These are phyloP conservation scores for Chlamydomonas applanata DNA, from an alignment of 139 green algal genomes.

Conservation along the genomic window DNA sequence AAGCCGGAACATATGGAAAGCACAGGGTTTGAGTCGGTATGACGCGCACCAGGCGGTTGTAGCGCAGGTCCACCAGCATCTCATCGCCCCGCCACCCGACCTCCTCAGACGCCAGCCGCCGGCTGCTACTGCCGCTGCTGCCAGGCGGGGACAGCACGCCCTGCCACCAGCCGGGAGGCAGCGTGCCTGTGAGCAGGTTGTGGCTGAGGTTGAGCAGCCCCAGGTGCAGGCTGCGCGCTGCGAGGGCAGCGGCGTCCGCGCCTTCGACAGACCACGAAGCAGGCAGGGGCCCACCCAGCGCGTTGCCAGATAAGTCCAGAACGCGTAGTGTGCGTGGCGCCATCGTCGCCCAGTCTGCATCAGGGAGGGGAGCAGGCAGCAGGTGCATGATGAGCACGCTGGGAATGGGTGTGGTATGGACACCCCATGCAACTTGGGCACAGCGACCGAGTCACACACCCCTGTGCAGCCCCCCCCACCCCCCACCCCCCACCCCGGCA, in stretches of 20 bases:
- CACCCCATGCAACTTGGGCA: too few relatives aligned
- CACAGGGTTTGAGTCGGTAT: too few relatives aligned
- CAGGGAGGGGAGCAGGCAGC: neutral
- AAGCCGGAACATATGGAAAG: too few relatives aligned
- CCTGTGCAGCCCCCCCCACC: too few relatives aligned
- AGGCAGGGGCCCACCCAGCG: constrained; percentile 17
- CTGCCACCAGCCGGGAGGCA: constrained; percentile 5
- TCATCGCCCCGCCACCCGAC: neutral
- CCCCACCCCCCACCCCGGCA: too few relatives aligned
- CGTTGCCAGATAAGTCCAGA: constrained; percentile 31
- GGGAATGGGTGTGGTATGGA: too few relatives aligned
- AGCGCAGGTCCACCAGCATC: constrained; percentile 16
- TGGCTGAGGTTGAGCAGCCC: constrained; percentile 22
- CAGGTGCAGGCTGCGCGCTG: constrained; percentile 7
- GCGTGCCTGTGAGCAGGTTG: constrained; percentile 16
- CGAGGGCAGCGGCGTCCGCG: neutral
- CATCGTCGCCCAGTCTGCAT: constrained; percentile 2
- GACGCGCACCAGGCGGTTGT: constrained; percentile 6
- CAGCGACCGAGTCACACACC: too few relatives aligned
- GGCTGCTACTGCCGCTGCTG: neutral
- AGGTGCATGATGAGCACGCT: too few relatives aligned
- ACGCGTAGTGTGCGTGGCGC: constrained; percentile 13
- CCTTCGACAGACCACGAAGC: neutral
- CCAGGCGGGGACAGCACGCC: neutral
- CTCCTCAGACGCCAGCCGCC: neutral